These are phyloP conservation scores for Lactarius hengduanensis DNA, from an alignment of 768 basidiomycete genomes.

Conservation along the genomic window DNA sequence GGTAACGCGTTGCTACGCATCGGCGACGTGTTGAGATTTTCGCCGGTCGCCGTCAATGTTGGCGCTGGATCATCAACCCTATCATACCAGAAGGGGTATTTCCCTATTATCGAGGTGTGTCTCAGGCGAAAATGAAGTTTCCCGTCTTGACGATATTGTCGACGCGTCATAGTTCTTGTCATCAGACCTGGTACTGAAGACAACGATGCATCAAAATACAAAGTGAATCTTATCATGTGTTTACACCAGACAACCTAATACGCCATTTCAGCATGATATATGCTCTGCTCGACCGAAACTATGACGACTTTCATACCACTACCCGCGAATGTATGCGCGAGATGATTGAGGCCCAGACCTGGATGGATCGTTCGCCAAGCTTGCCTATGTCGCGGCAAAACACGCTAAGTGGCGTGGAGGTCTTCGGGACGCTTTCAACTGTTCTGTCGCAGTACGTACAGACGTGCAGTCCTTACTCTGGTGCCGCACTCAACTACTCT, in stretches of 20 bases:
- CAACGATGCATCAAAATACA: slow-evolving; percentile 35
- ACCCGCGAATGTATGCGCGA: slow-evolving; percentile 30
- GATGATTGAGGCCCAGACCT: slow-evolving; percentile 32
- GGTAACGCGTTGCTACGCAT: slow-evolving; percentile 35
- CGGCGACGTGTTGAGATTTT: slow-evolving; percentile 35
- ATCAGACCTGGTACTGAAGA: slow-evolving; percentile 35
- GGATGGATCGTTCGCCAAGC: slow-evolving; percentile 30
- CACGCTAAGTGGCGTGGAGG: slow-evolving; percentile 30
- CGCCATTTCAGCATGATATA: slow-evolving; percentile 28
- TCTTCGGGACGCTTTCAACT: slow-evolving; percentile 36
- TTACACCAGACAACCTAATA: not conserved
- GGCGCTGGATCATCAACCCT: slow-evolving; percentile 23
- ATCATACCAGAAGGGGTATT: slow-evolving; percentile 38
- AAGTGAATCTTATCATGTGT: slow-evolving; percentile 30
- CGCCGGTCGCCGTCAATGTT: slow-evolving; percentile 27
- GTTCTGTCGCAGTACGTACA: slow-evolving; percentile 29
- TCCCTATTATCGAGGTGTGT: slow-evolving; percentile 35
- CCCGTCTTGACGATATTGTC: too few relatives aligned
- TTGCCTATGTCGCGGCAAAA: slow-evolving; percentile 21
- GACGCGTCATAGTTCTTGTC: slow-evolving; percentile 33
- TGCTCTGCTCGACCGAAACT: slow-evolving; percentile 34
- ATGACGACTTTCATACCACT: slow-evolving; percentile 29
- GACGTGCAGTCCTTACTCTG: not conserved
- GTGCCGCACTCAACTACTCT: not conserved
- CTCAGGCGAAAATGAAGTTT: not conserved